Percentiles rank a stretch among this genome's conserved stretches.
These are phyloP conservation scores for Kurtzmaniella fragi DNA, from an alignment of 805 yeast genomes.

Conservation along the genomic window DNA sequence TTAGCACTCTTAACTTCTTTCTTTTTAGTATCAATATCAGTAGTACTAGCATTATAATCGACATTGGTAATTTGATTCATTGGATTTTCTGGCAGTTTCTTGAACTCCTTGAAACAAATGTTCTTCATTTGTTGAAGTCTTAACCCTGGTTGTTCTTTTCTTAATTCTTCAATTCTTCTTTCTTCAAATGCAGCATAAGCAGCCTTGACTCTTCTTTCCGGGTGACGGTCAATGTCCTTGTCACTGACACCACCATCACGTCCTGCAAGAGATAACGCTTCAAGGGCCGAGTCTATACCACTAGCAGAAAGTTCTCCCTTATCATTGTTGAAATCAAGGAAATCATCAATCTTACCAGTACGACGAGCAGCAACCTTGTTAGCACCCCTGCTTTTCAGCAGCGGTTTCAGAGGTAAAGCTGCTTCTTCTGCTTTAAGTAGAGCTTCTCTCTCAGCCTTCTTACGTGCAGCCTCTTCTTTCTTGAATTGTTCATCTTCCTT, in stretches of 20 bases:
- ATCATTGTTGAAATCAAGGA: constrained; percentile 49
- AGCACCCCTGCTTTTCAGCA: constrained; percentile 58
- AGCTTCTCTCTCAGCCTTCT: constrained; percentile 79
- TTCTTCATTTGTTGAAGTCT: constrained; percentile 76
- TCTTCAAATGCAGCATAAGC: constrained; percentile 72
- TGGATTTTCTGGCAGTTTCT: constrained; percentile 76
- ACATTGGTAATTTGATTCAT: constrained; percentile 72
- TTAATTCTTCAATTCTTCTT: constrained; percentile 62
- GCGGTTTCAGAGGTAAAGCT: constrained; percentile 54
- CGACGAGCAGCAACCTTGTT: constrained; percentile 59
- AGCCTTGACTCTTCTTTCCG: constrained; percentile 84
- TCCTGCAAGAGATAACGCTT: constrained; percentile 65
- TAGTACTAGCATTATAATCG: constrained; percentile 54
- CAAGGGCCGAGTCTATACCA: constrained; percentile 74
- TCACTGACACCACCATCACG: constrained; percentile 50
- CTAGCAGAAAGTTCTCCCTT: constrained; percentile 56
- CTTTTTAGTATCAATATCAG: constrained; percentile 44
- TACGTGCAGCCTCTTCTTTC: constrained; percentile 69
- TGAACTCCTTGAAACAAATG: constrained; percentile 71
- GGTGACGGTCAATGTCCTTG: constrained; percentile 76
- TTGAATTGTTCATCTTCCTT: constrained; percentile 64
- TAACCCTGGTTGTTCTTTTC: constrained; percentile 75
- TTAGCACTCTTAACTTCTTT: constrained; percentile 45
- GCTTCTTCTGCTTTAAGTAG: constrained; percentile 61
- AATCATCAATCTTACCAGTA: constrained; percentile 63